Conservation (phyloP, 1,284 basidiomycete genomes). For the Inonotus hispidus region DNA sequence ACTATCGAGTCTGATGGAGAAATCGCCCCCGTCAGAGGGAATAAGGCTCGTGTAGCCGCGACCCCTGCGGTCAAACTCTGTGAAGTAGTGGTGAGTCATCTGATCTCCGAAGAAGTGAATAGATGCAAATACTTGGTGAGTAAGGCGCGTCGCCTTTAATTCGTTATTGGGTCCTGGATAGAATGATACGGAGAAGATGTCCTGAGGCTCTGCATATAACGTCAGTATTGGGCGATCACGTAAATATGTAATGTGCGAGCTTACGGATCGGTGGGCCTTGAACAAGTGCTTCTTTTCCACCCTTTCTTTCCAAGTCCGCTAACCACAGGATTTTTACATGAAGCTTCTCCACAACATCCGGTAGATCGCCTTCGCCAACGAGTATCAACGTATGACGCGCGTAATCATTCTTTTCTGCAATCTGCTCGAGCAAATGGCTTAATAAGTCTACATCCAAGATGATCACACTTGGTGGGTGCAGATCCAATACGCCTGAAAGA, state of each 20-base stretch:
- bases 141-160: slow-evolving; percentile 57
- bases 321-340: slow-evolving; percentile 52
- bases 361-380: slow-evolving; percentile 49
- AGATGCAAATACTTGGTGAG: slow-evolving; percentile 41
- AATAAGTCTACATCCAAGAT: slow-evolving; percentile 61
- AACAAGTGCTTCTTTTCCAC: slow-evolving; percentile 30
- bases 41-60: slow-evolving; percentile 58
- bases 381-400: slow-evolving; percentile 57
- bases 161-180: slow-evolving; percentile 47
- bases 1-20: slow-evolving; percentile 66
- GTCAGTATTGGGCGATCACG: slow-evolving; percentile 1
- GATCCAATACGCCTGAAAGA: slow-evolving; percentile 55
- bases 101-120: background rate
- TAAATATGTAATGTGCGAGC: background rate
- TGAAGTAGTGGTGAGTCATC: background rate
- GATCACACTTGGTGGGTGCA: slow-evolving; percentile 61
- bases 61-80: slow-evolving; percentile 74
- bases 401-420: slow-evolving; percentile 51
- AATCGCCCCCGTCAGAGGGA: slow-evolving; percentile 57
- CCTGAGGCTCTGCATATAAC: slow-evolving; percentile 41
- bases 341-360: slow-evolving; percentile 36
- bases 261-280: background rate
- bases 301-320: slow-evolving; percentile 60
- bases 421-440: slow-evolving; percentile 56
- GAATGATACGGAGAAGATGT: slow-evolving; percentile 65